These are phyloP conservation scores for Pythium periplocum DNA, from an alignment of 352 stramenopile genomes.

Conservation along the genomic window DNA sequence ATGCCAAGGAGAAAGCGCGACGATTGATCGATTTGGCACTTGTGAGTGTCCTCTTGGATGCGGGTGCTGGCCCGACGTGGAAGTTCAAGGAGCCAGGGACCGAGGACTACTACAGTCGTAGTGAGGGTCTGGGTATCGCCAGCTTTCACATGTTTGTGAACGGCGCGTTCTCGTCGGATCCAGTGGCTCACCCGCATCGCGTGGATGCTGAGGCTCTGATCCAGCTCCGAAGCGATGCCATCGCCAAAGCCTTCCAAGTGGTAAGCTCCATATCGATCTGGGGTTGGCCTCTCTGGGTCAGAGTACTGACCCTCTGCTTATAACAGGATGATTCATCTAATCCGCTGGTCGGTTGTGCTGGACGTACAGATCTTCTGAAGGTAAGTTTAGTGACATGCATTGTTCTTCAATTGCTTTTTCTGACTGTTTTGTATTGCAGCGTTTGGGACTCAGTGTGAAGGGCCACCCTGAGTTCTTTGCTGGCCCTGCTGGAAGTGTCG, in stretches of 20 bases:
- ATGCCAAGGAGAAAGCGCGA: constrained; percentile 45
- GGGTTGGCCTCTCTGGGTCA: no score
- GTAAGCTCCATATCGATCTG: constrained; percentile 12
- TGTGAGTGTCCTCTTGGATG: constrained; percentile 77
- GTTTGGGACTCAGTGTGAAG: constrained; percentile 62
- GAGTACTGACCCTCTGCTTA: not conserved
- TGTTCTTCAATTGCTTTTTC: not conserved
- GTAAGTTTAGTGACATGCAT: constrained; percentile 7
- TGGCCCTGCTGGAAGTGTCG: constrained; percentile 25
- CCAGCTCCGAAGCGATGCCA: constrained; percentile 48
- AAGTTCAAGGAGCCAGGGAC: constrained; percentile 66
- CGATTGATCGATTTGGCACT: constrained; percentile 72
- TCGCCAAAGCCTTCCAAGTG: constrained; percentile 80
- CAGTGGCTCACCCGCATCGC: constrained; percentile 28
- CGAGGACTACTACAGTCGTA: constrained; percentile 60
- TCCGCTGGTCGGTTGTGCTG: constrained; percentile 71
- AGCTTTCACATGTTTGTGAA: constrained; percentile 83
- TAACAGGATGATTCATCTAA: constrained; percentile 37
- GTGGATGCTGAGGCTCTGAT: constrained; percentile 59
- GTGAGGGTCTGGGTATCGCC: constrained; percentile 75
- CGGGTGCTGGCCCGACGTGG: constrained; percentile 63
- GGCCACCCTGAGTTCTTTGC: constrained; percentile 75
- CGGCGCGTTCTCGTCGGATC: constrained; percentile 64
- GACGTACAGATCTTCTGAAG: constrained; percentile 69
- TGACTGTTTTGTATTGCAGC: constrained; percentile 16